These are phyloP conservation scores for Guyanaporus albipodus DNA, from an alignment of 768 basidiomycete species.

Conservation along the genomic window DNA sequence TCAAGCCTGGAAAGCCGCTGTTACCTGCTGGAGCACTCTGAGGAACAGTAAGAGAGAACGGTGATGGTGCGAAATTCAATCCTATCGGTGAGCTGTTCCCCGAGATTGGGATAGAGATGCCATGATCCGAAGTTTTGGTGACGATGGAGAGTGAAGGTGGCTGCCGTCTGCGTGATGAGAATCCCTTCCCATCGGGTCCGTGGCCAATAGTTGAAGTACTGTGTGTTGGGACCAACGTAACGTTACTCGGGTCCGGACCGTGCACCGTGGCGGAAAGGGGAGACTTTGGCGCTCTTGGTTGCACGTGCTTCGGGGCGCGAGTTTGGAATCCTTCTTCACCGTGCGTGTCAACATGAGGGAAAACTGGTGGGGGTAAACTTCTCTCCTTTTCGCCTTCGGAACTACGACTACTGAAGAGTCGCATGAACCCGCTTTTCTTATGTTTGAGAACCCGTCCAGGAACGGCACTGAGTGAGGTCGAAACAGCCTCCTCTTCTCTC, in stretches of 20 bases:
- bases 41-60: conserved; percentile 29
- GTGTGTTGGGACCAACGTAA: conserved; percentile 15
- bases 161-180: conserved; percentile 25
- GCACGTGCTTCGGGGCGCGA: conserved; percentile 26
- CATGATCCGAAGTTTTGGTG: conserved; percentile 20
- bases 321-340: conserved; percentile 21
- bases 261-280: conserved; percentile 35
- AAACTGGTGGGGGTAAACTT: conserved; percentile 53
- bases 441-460: conserved; percentile 55
- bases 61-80: conserved; percentile 7
- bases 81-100: conserved; percentile 10
- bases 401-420: conserved; percentile 58
- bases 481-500: conserved; percentile 36
- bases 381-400: conserved; percentile 34
- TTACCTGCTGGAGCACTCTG: conserved; percentile 66
- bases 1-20: conserved; percentile 60
- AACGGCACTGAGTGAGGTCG: conserved; percentile 9
- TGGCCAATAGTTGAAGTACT: conserved; percentile 6
- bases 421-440: conserved; percentile 81
- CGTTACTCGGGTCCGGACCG: conserved; percentile 16
- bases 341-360: conserved; percentile 41
- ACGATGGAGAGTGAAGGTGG: conserved; percentile 31
- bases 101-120: conserved; percentile 9
- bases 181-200: conserved; percentile 18
- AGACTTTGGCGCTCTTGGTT: conserved; percentile 40